Base-by-base conservation (phyloP, 2,329 filamentous ascomycete genomes). In the Alternaria brassicicola region DNA sequence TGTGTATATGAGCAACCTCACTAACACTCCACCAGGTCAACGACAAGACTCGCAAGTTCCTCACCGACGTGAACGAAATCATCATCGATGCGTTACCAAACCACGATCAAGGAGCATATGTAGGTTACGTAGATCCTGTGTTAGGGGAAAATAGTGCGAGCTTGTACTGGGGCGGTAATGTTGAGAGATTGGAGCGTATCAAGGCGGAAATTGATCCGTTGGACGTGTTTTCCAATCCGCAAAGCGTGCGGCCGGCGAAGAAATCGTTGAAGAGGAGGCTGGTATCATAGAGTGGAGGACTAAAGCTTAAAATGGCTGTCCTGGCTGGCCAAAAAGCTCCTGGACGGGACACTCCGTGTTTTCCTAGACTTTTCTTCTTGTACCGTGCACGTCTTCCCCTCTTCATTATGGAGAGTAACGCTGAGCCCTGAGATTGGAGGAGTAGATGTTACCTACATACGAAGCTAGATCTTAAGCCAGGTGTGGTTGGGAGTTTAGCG, bases 111-210 rank as follows among this genome's bases (percentile, higher is more conserved):
- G 81, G 81, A 4, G 80, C 79, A 50, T 85, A 85, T 64, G 78
- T 80, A 45, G 84, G 84, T 61, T 85, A 85, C 53, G 80, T 82
- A 2, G 83, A 85, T 69, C 78, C 81, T 0, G 77, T 74, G 31
- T 69, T 85, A 54, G 77, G 78, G 28, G 71, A 74, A 7, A 71
- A 78, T 3, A 78, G 76, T n/a, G 78, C 80, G 61, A 65, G 77
- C 50, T 71, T 79, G 57, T 85, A 85, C 64, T 85, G 80, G 72
- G 73, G 78, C 2, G 64, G 65, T 0, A 79, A 78, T 42, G 71
- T 76, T 36, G 53, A 62, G 12, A 66, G 66, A 30, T 55, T 81
- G 57, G 67, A 76, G 66, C 49, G 61, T 26, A 78, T 80, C 45
- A 80, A 81, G 67, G 68, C 64, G 42, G 69, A 65, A 35, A 68